Evolutionary conservation across 805 yeast species (phyloP), one percentile per base, ranked within the genome.

Genomic region (Priceomyces haplophilus): DNA sequence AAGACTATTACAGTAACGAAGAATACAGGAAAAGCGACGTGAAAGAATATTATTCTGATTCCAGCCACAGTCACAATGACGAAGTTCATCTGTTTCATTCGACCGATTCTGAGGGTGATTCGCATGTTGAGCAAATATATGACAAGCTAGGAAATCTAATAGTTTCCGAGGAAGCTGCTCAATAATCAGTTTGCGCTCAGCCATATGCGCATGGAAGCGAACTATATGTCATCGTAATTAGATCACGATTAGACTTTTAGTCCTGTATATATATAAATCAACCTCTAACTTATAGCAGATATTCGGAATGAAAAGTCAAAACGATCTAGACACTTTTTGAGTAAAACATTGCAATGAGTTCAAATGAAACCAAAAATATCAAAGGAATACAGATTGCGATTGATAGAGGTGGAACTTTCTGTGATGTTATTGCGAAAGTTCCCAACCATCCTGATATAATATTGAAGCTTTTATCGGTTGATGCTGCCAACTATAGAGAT

Each of bases 401-500:
- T 21, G 62, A 57, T 42, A 45, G 62, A 47, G 62, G 62, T 41
- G 62, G 62, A 30, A 57, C 62, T 4, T 57, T 57, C 35, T 53
- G 57, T 34, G 62, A 57, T 47, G 47, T 57, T 12, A 45, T 49
- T 67, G 88, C 69, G 37, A 64, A 51, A 68, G 72, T 50, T 67
- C 79, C 56, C 55, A 73, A 30, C 63, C 73, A 46, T 65, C 23
- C 23, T 13, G 90, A 85, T 55, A 73, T 78, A 29, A 80, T 86
- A 2, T 51, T 57, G 18, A 90, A 90, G 61, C 67, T 90, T 21
- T 69, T 90, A 18, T 88, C 96, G 0, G 96, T 87, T 3, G 97
- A 90, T 55, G 96, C 97, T 0, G 70, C 75, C 20, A 90, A 90
- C 64, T 90, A 90, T 58, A 67, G 74, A 2, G 98, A 90, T 72